Conservation (phyloP, 2,329 filamentous ascomycete genomes). For the Claviceps monticola region DNA sequence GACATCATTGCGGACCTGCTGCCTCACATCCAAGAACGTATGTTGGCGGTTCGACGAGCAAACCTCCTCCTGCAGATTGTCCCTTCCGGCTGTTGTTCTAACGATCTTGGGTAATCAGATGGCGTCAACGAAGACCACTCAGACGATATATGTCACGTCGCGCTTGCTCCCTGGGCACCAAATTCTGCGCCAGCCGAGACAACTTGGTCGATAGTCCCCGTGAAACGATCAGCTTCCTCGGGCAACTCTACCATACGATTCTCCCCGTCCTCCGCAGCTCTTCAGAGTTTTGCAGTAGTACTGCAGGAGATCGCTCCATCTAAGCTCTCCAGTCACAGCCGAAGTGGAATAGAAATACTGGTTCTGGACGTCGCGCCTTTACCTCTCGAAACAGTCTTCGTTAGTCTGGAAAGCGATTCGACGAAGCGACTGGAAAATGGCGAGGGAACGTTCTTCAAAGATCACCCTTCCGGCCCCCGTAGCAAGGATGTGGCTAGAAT, state of each 20-base stretch:
- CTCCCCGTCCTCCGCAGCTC: constrained; percentile 54
- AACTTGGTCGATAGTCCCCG: constrained; percentile 75
- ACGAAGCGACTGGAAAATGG: constrained; percentile 69
- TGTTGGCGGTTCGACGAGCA: constrained; percentile 15
- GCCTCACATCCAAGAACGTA: constrained; percentile 42
- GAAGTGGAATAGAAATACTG: constrained; percentile 70
- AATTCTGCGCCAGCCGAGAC: constrained; percentile 43
- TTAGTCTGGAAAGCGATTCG: constrained; percentile 70
- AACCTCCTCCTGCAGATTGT: no score
- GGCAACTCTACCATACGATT: constrained; percentile 70
- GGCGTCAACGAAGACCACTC: constrained; percentile 19
- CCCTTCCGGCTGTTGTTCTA: background rate
- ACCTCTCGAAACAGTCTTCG: constrained; percentile 71
- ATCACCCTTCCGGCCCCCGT: constrained; percentile 32
- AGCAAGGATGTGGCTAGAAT: constrained; percentile 23
- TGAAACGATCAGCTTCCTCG: constrained; percentile 49
- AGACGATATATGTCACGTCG: constrained; percentile 45
- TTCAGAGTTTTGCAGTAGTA: constrained; percentile 66
- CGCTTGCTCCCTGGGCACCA: constrained; percentile 61
- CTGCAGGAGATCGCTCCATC: constrained; percentile 63
- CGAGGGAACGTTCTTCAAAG: constrained; percentile 66
- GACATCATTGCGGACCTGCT: constrained; percentile 77
- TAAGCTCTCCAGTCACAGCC: constrained; percentile 56
- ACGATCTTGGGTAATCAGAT: constrained; percentile 7
- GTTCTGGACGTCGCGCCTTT: constrained; percentile 70